phyloP scores from a whole-genome alignment of 352 stramenopile species.

The Globisporangium mamillatum region DNA sequence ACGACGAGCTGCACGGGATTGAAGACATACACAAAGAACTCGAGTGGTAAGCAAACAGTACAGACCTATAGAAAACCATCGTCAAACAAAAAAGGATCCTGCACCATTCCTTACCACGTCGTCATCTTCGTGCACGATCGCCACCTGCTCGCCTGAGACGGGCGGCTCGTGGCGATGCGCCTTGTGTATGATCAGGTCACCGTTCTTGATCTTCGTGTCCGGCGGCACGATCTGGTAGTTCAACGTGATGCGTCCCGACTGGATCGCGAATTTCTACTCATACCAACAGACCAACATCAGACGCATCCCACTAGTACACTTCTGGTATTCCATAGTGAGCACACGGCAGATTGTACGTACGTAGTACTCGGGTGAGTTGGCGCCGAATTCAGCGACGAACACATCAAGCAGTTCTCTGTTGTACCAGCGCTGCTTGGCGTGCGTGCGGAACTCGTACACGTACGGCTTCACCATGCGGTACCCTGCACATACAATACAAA shows the following conservation, averaged over 20 bases:
- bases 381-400: slow-evolving; percentile 85
- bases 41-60: neutral
- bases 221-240: slow-evolving; percentile 80
- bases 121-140: slow-evolving; percentile 75
- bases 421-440: slow-evolving; percentile 95
- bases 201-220: slow-evolving; percentile 87
- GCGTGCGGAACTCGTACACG: slow-evolving; percentile 94
- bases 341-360: slow-evolving; percentile 24
- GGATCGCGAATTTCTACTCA: slow-evolving; percentile 87
- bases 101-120: slow-evolving; percentile 32
- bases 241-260: slow-evolving; percentile 92
- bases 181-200: slow-evolving; percentile 93
- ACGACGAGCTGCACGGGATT: slow-evolving; percentile 62
- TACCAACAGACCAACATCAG: neutral
- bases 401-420: slow-evolving; percentile 89
- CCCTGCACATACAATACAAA: slow-evolving; percentile 32
- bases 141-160: slow-evolving; percentile 81
- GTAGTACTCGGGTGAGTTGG: slow-evolving; percentile 86
- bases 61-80: neutral
- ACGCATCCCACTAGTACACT: neutral
- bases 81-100: neutral
- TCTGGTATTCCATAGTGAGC: neutral
- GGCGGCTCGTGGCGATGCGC: slow-evolving; percentile 96
- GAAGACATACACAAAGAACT: neutral
- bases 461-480: slow-evolving; percentile 92